These are phyloP conservation scores for Dimargaris verticillata DNA, from an alignment of 192 early-diverging fungal species.

Conservation along the genomic window DNA sequence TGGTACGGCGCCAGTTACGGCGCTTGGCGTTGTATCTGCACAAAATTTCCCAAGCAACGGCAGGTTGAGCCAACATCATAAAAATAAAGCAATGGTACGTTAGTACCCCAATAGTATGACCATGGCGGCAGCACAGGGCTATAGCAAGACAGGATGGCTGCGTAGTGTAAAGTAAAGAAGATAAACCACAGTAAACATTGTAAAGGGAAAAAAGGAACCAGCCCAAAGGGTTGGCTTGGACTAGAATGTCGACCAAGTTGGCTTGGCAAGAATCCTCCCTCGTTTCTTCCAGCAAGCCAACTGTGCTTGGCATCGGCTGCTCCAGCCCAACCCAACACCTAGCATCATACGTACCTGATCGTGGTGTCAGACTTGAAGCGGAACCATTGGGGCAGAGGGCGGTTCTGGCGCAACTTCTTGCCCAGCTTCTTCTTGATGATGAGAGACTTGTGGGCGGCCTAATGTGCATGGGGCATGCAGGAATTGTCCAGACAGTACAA, in stretches of 20 bases:
- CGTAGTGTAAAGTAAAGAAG: no score
- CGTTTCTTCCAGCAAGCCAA: no score
- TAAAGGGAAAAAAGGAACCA: not conserved
- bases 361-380: conserved; percentile 86
- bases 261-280: not conserved
- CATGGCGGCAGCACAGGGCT: no score
- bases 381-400: conserved; percentile 95
- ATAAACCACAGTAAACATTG: not conserved
- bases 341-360: conserved; percentile 43
- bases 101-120: no score
- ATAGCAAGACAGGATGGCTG: no score
- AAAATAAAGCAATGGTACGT: no score
- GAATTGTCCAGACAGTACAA: not conserved
- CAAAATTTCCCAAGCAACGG: not conserved
- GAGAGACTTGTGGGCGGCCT: conserved; percentile 98
- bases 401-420: conserved; percentile 98
- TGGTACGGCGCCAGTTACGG: conserved; percentile 97
- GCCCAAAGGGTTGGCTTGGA: not conserved
- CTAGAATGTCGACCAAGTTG: not conserved
- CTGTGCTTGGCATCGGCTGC: no score
- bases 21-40: conserved; percentile 95
- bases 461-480: not conserved
- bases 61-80: no score
- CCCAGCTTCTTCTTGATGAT: conserved; percentile 92
- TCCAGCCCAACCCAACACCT: no score